phyloP scores from a whole-genome alignment of 2,329 filamentous ascomycete species.

The Sphaceloma murrayae region DNA sequence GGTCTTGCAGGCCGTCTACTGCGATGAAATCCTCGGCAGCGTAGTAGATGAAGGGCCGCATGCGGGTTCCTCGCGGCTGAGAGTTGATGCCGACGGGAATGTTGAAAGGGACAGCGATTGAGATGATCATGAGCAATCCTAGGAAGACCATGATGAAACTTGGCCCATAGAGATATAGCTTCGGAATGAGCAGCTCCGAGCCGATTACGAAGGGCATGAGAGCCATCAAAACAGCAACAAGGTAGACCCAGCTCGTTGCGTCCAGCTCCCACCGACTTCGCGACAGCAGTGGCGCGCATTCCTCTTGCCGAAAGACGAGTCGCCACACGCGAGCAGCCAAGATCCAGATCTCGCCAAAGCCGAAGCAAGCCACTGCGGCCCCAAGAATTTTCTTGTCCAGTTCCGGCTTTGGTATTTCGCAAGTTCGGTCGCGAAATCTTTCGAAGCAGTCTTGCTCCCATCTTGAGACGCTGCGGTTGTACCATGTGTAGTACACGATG shows the following conservation, averaged over 20 bases:
- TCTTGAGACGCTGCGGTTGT: constrained; percentile 19
- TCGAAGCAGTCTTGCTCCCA: constrained; percentile 20
- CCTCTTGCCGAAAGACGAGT: constrained; percentile 24
- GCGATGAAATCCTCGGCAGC: constrained; percentile 29
- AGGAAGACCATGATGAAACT: constrained; percentile 27
- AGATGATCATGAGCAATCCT: constrained; percentile 25
- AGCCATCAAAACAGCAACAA: constrained; percentile 25
- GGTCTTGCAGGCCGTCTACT: constrained; percentile 27
- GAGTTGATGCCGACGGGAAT: constrained; percentile 28
- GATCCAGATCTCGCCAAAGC: constrained; percentile 28
- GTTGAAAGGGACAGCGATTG: constrained; percentile 25
- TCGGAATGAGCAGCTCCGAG: constrained; percentile 22
- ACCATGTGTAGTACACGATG: constrained; percentile 29
- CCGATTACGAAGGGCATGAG: constrained; percentile 26
- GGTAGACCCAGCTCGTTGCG: constrained; percentile 28
- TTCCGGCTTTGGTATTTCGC: constrained; percentile 22
- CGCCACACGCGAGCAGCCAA: constrained; percentile 25
- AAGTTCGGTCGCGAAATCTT: constrained; percentile 15
- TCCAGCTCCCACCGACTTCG: constrained; percentile 27
- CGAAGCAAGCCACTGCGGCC: constrained; percentile 25
- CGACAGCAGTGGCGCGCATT: constrained; percentile 26
- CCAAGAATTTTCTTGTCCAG: constrained; percentile 26
- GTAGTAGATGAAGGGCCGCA: constrained; percentile 28
- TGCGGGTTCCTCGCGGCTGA: constrained; percentile 23
- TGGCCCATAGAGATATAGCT: constrained; percentile 27